These are phyloP conservation scores for Lachnellula willkommii DNA, from an alignment of 2,329 filamentous ascomycete species.

Conservation along the genomic window DNA sequence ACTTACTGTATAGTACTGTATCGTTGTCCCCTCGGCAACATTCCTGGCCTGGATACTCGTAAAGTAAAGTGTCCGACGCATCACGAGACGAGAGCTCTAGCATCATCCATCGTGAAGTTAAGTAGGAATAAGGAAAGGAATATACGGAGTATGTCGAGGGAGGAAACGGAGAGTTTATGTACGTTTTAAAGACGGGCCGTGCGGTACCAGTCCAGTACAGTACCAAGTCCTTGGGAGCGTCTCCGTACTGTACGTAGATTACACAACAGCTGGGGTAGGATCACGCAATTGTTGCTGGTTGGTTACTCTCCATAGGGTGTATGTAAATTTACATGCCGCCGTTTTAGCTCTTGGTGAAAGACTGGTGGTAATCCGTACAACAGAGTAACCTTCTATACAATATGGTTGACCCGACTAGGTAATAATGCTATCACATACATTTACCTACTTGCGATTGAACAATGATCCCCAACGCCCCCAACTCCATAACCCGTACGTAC, in stretches of 20 bases:
- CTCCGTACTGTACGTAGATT: neutral
- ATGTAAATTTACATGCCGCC: no score
- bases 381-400: neutral
- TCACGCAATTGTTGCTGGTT: neutral
- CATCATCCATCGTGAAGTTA: neutral
- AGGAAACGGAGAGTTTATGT: neutral
- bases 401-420: no score
- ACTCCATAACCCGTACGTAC: neutral
- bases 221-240: neutral
- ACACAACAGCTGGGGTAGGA: neutral
- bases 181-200: neutral
- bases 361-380: neutral
- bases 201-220: no score
- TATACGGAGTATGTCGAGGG: neutral
- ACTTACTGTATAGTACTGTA: no score
- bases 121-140: neutral
- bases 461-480: neutral
- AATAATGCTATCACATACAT: neutral
- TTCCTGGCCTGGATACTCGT: no score
- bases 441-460: neutral
- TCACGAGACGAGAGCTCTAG: neutral
- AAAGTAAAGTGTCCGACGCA: neutral
- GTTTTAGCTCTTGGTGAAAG: no score
- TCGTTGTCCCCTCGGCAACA: no score
- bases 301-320: neutral